Percentiles rank a stretch among this genome's conserved stretches.
Conservation (phyloP, 805 yeast species). For the Yamadazyma insecticola region DNA sequence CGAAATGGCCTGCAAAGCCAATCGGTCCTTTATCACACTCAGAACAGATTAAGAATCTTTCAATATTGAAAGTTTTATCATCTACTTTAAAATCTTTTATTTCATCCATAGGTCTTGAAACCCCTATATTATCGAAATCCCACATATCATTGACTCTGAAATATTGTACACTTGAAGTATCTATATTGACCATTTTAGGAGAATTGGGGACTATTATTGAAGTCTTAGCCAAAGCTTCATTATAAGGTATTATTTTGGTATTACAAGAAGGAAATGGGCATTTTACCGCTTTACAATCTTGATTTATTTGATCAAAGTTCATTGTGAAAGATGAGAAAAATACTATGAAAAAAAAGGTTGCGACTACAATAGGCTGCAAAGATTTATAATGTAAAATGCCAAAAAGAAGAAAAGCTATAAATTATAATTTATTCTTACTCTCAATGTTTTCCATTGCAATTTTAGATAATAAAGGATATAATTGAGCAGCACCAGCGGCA, state of each 20-base stretch:
- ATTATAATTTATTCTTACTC: slow-evolving; percentile 2
- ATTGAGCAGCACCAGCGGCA: slow-evolving; percentile 37
- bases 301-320: slow-evolving; percentile 5
- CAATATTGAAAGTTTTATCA: slow-evolving; percentile 26
- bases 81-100: slow-evolving; percentile 16
- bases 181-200: slow-evolving; percentile 24
- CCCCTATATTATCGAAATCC: slow-evolving; percentile 80
- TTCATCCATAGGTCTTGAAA: slow-evolving; percentile 43
- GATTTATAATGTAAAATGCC: neutral
- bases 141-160: slow-evolving; percentile 55
- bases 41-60: slow-evolving; percentile 60
- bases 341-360: neutral
- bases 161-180: slow-evolving; percentile 19
- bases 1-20: slow-evolving; percentile 54
- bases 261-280: slow-evolving; percentile 24
- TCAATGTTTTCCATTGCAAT: slow-evolving; percentile 22
- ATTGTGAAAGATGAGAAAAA: slow-evolving; percentile 4
- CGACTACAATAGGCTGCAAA: too few species aligned
- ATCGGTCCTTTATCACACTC: slow-evolving; percentile 78
- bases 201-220: slow-evolving; percentile 15
- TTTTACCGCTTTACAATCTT: slow-evolving; percentile 5
- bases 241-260: slow-evolving; percentile 19
- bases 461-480: slow-evolving; percentile 28
- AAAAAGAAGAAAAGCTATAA: too few species aligned
- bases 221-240: neutral